Base-by-base conservation (phyloP, 345 rosid species). In the Cardamine resedifolia region DNA sequence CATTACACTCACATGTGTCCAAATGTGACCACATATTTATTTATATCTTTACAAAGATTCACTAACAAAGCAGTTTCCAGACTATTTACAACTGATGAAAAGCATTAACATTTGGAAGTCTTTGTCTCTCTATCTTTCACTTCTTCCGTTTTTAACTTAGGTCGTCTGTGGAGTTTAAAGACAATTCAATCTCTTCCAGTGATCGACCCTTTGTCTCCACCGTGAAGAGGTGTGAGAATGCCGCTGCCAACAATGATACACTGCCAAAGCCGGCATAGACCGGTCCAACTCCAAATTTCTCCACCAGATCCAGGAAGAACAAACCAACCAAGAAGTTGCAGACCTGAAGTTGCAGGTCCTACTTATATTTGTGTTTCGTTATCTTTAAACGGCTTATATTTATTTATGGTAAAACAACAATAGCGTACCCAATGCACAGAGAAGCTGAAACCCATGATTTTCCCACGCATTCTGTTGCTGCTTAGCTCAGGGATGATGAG, bases 301-400 rank as follows among this genome's bases (percentile, higher is more conserved):
- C 83, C 45, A 81, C 78, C 53, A 85, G 55, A 79, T 90, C 85
- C 4, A 88, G 87, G 80, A 90, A 86, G 78, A 86, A 86, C 4
- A 90, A 80, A 28, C 96, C 96, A 74, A 88, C 88, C 83, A 90
- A 66, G 83, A 90, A 88, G 70, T 86, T 90, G 67, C 91, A 90
- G 23, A 85, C 87, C 93, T 90, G 76, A 33, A 58, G 57, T 68
- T 68, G 16, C 47, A 60, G 33, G 33, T 66, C 39, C 39, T 28
- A 4, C 6, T 33, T 31, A 21, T 38, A 4, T 38, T 11, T 38
- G 0, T 38, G 44, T 38, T 38, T 38, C 44, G 4, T 11, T 12
- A 38, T 38, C 5, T 38, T 38, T 38, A 12, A 3, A 33, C 9
- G 60, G 23, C 4, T 23, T 16, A 6, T 10, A 27, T 41, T 56